Base-by-base conservation (phyloP, 495 filamentous ascomycete species). In the Lichina pygmaea region DNA sequence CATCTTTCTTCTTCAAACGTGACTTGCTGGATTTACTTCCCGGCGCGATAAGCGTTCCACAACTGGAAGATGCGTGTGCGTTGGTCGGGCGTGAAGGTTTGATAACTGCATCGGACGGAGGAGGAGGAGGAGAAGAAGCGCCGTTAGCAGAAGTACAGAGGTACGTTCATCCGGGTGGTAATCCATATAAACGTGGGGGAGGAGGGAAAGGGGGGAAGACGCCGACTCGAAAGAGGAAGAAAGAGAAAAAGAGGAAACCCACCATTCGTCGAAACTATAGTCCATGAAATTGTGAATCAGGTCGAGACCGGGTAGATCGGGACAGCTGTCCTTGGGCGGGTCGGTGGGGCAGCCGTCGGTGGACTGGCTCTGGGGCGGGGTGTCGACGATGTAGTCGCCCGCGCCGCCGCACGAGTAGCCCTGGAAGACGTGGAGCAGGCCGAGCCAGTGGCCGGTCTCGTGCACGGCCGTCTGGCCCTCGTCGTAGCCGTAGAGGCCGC, bases 401-500 rank as follows among this genome's bases (percentile, higher is more conserved):
- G 52, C 45, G 9, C 66, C 62, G 6, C 49, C 52, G 57, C 74
- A 78, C 7, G 63, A 63, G 44, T 62, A 49, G 32, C 72, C 75
- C 60, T 78, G 65, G 60, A 78, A 79, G 34, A 70, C 73, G 54
- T 79, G 74, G 58, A 66, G 65, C 31, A 78, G 60, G 41, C 71
- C 68, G 44, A 78, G 60, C 71, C 73, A 78, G 58, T 79, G 75
- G 13, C 73, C 74, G 41, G 72, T 63, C 60, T 77, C 75, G 60
- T 79, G 75, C 34, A 68, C 66, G 16, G 63, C 66, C 15, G 75
- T 77, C 48, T 60, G 62, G 41, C 75, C 75, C 33, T 64, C 48
- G 60, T 76, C 69, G 57, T 70, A 78, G 44, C 64, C 64, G 13
- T 55, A 51, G 6, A 61, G 52, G 24, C 31, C 51, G 10, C 72